These are phyloP conservation scores for Exophiala viscosa DNA, from an alignment of 2,329 filamentous ascomycete species.

Conservation along the genomic window DNA sequence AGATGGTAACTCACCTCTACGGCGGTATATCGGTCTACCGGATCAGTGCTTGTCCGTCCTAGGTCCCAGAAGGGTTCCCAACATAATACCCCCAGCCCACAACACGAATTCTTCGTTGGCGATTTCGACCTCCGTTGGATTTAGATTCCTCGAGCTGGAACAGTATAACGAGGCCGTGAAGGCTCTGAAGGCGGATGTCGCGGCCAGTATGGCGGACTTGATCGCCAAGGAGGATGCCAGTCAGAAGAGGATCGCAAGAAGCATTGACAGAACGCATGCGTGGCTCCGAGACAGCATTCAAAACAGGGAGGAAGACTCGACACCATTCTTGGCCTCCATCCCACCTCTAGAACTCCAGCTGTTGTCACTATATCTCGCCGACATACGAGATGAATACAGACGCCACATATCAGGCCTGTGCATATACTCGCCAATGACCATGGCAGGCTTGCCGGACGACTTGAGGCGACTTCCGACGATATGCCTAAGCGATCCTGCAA, in stretches of 20 bases:
- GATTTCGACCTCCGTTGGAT: conserved; percentile 83
- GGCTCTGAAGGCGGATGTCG: conserved; percentile 73
- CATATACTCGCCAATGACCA: conserved; percentile 68
- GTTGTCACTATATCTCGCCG: conserved; percentile 76
- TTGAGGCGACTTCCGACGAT: conserved; percentile 67
- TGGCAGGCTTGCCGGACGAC: conserved; percentile 62
- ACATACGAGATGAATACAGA: conserved; percentile 62
- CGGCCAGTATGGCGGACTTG: conserved; percentile 71
- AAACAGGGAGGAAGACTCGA: background rate
- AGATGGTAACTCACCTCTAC: conserved; percentile 56
- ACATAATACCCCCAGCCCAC: conserved; percentile 64
- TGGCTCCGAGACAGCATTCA: conserved; percentile 66
- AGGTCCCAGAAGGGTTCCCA: conserved; percentile 71
- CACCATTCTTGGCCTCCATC: conserved; percentile 63
- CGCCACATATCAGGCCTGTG: conserved; percentile 65
- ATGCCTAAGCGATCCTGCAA: conserved; percentile 65
- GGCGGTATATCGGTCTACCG: conserved; percentile 72
- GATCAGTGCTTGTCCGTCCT: conserved; percentile 65
- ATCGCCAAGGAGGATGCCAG: conserved; percentile 59
- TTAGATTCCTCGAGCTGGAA: conserved; percentile 63
- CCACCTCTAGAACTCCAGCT: conserved; percentile 70
- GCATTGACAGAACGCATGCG: conserved; percentile 78
- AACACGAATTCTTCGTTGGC: conserved; percentile 70
- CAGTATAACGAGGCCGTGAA: conserved; percentile 65
- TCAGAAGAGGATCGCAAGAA: conserved; percentile 72